Percentiles rank a stretch among this genome's conserved stretches.
Evolutionary conservation across 169 alveolate species (phyloP).

Genomic region (Perkinsus chesapeaki): DNA sequence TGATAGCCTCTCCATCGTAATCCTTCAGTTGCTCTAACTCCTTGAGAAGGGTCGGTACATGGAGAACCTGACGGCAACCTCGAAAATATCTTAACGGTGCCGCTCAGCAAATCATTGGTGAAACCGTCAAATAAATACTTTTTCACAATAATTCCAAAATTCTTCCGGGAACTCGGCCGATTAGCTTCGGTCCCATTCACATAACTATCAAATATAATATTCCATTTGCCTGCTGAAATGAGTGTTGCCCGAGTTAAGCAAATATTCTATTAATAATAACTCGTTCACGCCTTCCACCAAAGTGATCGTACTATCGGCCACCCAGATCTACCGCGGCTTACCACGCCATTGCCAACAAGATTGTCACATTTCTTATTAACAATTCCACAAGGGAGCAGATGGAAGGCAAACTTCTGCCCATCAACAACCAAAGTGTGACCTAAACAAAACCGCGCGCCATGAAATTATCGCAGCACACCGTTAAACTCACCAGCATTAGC

Average conservation of each 20-base stretch:
- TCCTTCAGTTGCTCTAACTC: constrained; percentile 53
- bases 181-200: too few species aligned
- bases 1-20: not conserved
- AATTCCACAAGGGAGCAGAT: constrained; percentile 87
- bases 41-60: constrained; percentile 27
- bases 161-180: too few species aligned
- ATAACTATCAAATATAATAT: too few species aligned
- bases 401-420: constrained; percentile 75
- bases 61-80: constrained; percentile 25
- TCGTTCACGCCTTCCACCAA: constrained; percentile 21
- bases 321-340: constrained; percentile 50
- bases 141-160: too few species aligned
- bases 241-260: not conserved
- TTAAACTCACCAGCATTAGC: not conserved
- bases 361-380: constrained; percentile 53
- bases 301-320: constrained; percentile 37
- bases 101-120: too few species aligned
- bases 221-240: too few species aligned
- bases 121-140: too few species aligned
- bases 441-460: not conserved
- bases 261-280: constrained; percentile 33
- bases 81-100: too few species aligned
- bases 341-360: constrained; percentile 88
- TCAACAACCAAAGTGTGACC: constrained; percentile 25
- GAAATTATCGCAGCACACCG: not conserved